Base-by-base conservation (phyloP, 2,329 filamentous ascomycete species). In the Fusarium luffae region DNA sequence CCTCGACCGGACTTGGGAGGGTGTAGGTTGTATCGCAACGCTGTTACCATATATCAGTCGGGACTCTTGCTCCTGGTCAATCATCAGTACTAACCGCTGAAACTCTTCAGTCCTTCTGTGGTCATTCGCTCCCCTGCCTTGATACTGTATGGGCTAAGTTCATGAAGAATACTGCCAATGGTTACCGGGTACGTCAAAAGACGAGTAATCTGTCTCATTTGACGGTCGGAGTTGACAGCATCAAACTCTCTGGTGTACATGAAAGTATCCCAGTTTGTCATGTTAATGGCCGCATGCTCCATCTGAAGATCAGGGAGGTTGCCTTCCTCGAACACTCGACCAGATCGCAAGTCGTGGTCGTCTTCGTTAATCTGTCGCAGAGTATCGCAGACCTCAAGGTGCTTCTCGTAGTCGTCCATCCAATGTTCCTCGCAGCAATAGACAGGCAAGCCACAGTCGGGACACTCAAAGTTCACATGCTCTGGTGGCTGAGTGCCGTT, bases 201-300 rank as follows among this genome's bases (percentile, higher is more conserved):
- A 70, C 94, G 89, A 3, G 96, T 99, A 27, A 94, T 94, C 80
- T 99, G 97, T 64, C 96, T 88, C 90, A 99, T 92, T 75, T 90
- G 91, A 62, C 95, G 88, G 78, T 97, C 94, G 66, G 94, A 90
- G 78, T 99, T 94, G 77, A 99, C 90, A 7, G 97, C 97, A 71
- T 91, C 88, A 75, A 96, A 98, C 75, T 97, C 92, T 75, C 96
- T 87, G 5, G 94, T 97, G 78, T 97, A 99, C 77, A 99, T 84
- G 74, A 97, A 93, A 0, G 96, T 98, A 80, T 99, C 96, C 96
- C 96, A 99, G 79, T 97, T 99, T 44, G 92, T 97, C 92, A 99
- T 94, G 81, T 99, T 99, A 71, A 98, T 89, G 71, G 96, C 86
- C 34, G 94, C 93, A 79, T 98, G 95, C 70, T 98, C 94, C 78